phyloP scores from a whole-genome alignment of 768 basidiomycete species.

The Kwoniella dendrophila region DNA sequence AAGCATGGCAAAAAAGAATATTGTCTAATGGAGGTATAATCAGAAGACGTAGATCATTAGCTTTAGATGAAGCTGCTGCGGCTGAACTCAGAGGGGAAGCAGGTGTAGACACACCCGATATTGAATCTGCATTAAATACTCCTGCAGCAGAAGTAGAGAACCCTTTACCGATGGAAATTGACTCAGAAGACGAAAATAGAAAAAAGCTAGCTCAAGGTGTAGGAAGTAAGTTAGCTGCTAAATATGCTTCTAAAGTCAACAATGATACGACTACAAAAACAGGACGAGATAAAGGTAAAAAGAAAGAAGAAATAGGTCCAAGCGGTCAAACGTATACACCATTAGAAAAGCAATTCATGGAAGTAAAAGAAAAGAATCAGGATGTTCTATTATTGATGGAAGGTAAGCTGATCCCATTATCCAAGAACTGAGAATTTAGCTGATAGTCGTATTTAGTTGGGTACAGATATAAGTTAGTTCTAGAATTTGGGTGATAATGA shows the following conservation, averaged over 20 bases:
- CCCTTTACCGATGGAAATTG: slow-evolving; percentile 19
- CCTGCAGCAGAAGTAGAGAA: slow-evolving; percentile 25
- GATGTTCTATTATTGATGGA: slow-evolving; percentile 55
- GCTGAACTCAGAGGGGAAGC: slow-evolving; percentile 34
- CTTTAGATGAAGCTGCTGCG: slow-evolving; percentile 51
- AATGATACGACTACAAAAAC: slow-evolving; percentile 22
- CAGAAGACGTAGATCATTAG: slow-evolving; percentile 44
- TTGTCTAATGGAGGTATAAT: slow-evolving; percentile 39
- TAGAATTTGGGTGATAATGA: neutral
- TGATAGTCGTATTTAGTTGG: slow-evolving; percentile 39
- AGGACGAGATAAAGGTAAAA: slow-evolving; percentile 43
- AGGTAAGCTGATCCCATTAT: slow-evolving; percentile 27
- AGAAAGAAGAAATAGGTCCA: slow-evolving; percentile 55
- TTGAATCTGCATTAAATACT: slow-evolving; percentile 12
- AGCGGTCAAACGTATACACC: slow-evolving; percentile 55
- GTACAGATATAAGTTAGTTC: slow-evolving; percentile 54
- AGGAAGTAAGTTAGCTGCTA: slow-evolving; percentile 36
- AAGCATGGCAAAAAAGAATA: slow-evolving; percentile 39
- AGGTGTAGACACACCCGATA: slow-evolving; percentile 24
- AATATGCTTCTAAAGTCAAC: slow-evolving; percentile 34
- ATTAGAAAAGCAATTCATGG: slow-evolving; percentile 56
- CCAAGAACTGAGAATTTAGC: neutral
- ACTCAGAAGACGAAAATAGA: slow-evolving; percentile 24
- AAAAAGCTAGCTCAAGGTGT: slow-evolving; percentile 30
- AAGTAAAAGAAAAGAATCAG: slow-evolving; percentile 51